Base-by-base conservation (phyloP, 225 moss, liverwort and hornwort species). In the Polytrichum commune region DNA sequence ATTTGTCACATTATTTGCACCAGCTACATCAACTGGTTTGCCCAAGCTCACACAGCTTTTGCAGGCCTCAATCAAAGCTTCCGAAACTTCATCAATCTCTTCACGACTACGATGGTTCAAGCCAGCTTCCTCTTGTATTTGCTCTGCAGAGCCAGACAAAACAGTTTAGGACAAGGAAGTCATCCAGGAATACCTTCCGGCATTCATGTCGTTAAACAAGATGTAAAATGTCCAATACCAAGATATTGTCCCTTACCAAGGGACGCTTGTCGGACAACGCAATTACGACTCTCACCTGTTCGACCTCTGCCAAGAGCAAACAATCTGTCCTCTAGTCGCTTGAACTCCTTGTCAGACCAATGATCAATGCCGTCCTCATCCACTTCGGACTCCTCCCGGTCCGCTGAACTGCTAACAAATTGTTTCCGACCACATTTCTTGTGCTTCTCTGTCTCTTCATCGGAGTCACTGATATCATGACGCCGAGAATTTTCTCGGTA, bases 401-500 rank as follows among this genome's bases (percentile, higher is more conserved):
- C 79, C 30, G 69, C 69, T 16, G 68, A 76, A 65, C 64, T 66
- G 33, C 38, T 27, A 30, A 5, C 28, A 63, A 73, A 76, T 22
- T 75, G 38, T 19, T 76, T 78, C 68, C 55, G 29, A 29, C 66
- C 75, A 71, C 22, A 55, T 73, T 69, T 71, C 30, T 62, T 78
- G 19, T 32, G 57, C 35, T 70, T 82, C 8, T 24, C 61, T 9
- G 73, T 67, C n/a, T 77, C 83, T 69, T 86, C 90, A 73, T 91
- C 89, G 18, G 73, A 65, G 63, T 66, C 61, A 68, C 53, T 67
- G 63, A 80, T 88, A 22, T 80, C 81, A 1, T 55, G 26, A 53
- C 79, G 29, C 58, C 82, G 85, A 0, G 61, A 75, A 64, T 84
- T 89, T 77, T 93, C 93, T 60, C 77, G 65, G 25, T 93, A 95